Base-by-base conservation (phyloP, 2,329 filamentous ascomycete species). In the Nothophoma quercina region DNA sequence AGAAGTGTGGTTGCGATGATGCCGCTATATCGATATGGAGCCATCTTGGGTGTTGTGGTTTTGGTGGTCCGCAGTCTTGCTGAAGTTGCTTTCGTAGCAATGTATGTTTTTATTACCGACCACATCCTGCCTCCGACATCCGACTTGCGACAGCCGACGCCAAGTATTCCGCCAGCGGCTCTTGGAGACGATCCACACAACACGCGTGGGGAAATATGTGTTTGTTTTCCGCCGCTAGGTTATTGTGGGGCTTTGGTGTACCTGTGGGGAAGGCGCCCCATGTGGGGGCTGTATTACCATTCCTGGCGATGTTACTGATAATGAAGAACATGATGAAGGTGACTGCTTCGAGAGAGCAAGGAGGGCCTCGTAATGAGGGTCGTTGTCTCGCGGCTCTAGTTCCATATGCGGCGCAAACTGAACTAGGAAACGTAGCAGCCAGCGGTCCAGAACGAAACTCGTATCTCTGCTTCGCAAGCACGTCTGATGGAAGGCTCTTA, bases 391-490 rank as follows among this genome's bases (percentile, higher is more conserved):
- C 45, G 63, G 63, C 48, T 65, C 63, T 19, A 61, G 59, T 46
- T 65, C 63, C 59, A 65, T 62, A 21, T 65, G 63, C 45, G 63
- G 63, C 5, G 63, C 61, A 42, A 65, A 65, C 19, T 65, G 63
- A 10, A 65, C 61, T 16, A 65, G 51, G 49, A 65, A 65, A 33
- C 63, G 61, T 38, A 65, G 26, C 30, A 65, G 39, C 63, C 63
- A 65, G 36, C 63, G 53, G 42, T 65, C 63, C 23, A 65, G 44
- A 39, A 65, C 61, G 22, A 65, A 65, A 42, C 63, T 65, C 1
- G 63, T 65, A n/a, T 65, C 63, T 39, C 63, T 65, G 29, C 61
- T 61, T 55, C 61, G 53, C 8, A 65, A 50, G 42, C 63, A 65
- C 19, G 61, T 65, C 30, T 65, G 63, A 45, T 65, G 63, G 28